Base-by-base conservation (phyloP, 768 basidiomycete genomes). In the Exidia glandulosa region DNA sequence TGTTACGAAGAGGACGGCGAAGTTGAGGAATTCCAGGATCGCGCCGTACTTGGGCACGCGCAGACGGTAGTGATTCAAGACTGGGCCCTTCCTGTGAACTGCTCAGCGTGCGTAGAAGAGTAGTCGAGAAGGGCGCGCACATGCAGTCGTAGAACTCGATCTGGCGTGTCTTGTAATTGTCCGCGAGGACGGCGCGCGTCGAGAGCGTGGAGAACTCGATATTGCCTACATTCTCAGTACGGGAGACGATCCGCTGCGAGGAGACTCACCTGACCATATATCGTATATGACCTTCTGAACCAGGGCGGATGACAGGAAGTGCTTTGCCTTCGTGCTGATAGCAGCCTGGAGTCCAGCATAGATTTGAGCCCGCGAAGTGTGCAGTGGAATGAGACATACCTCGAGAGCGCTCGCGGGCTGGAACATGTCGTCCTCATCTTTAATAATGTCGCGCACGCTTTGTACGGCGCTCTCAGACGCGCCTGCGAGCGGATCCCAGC, bases 201-300 rank as follows among this genome's bases (percentile, higher is more conserved):
- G 75, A 71, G 6, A 81, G 77, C 4, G 80, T 70, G 10, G 85
- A 81, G 63, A 87, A 87, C 16, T 88, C 78, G 33, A 90, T 81
- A 6, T 81, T 78, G n/a, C 88, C 56, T 30, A 30, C 32, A 13
- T 36, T 6, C 37, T 7, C 25, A 45, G 14, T 0, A 7, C 36
- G n/a, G n/a, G n/a, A n/a, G n/a, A n/a, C n/a, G n/a, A n/a, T n/a
- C n/a, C 59, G 66, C 3, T 65, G 63, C 63, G 75, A 77, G 32
- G 74, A 69, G 55, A 75, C 67, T 70, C 64, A 30, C 76, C 95
- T 2, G 81, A 76, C 71, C 94, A 89, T 56, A 99, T 90, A 58
- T 93, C 88, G 64, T 86, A 85, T 34, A 97, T 82, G 30, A 96
- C 86, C 58, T 84, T 84, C 70, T 97, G 94, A 2, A 91, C 84